These are phyloP conservation scores for Rhizopogon vesiculosus DNA, from an alignment of 768 basidiomycete species.

Conservation along the genomic window DNA sequence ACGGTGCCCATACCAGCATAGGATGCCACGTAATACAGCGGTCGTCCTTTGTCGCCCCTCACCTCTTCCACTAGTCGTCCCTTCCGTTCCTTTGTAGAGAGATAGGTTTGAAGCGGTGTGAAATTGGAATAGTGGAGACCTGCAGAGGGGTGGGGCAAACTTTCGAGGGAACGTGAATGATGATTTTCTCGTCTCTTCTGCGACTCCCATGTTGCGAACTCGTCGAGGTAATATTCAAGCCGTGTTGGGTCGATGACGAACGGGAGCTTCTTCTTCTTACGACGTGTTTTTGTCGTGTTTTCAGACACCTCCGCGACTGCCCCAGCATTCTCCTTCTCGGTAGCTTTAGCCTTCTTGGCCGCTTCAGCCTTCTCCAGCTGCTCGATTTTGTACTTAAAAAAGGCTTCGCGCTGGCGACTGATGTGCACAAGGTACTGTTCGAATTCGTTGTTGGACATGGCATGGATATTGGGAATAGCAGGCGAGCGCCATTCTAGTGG, in stretches of 20 bases:
- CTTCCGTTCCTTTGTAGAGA: constrained; percentile 48
- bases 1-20: constrained; percentile 26
- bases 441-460: constrained; percentile 60
- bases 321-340: neutral
- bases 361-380: constrained; percentile 8
- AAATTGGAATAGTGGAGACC: constrained; percentile 58
- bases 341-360: constrained; percentile 4
- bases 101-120: constrained; percentile 47
- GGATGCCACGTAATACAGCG: constrained; percentile 20
- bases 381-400: constrained; percentile 41
- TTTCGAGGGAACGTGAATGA: constrained; percentile 42
- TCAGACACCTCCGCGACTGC: constrained; percentile 12
- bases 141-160: constrained; percentile 58
- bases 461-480: constrained; percentile 47
- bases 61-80: constrained; percentile 49
- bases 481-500: constrained; percentile 16
- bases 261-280: constrained; percentile 1
- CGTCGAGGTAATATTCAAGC: constrained; percentile 26
- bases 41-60: constrained; percentile 8
- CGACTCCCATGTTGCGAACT: constrained; percentile 31
- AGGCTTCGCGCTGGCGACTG: constrained; percentile 50
- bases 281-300: neutral
- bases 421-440: constrained; percentile 53
- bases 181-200: constrained; percentile 13
- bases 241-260: constrained; percentile 18